Base-by-base conservation (phyloP, 352 stramenopile genomes). In the Saprolegnia parasitica region DNA sequence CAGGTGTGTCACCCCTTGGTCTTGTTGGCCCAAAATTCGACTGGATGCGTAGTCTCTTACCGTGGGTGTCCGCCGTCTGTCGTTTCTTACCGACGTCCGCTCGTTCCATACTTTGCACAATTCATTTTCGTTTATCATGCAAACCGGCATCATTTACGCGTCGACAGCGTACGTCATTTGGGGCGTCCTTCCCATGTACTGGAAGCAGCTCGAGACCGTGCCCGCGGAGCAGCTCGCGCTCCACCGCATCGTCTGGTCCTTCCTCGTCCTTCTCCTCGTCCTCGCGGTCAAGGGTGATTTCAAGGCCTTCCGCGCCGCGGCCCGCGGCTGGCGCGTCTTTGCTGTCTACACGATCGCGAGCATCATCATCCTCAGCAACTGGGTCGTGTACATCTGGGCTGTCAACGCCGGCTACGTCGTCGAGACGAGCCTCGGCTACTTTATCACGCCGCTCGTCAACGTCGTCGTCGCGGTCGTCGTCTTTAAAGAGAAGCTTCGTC, bases 171-270 rank as follows among this genome's bases (percentile, higher is more conserved):
- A n/a, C n/a, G n/a, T n/a, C 16, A 15, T 15, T 23, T 68, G 35
- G 24, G 61, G 61, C 40, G 23, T 68, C 6, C 15, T 18, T 6
- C 61, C 61, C 15, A 60, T 68, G 29, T 68, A 57, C 40, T 68
- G 39, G 39, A 68, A 68, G 49, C 61, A 68, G 29, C 49, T 68
- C 11, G n/a, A 29, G 16, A 24, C 16, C 13, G 61, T 68, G 20
- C 46, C 45, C 15, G 15, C 46, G 6, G 20, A 56, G 9, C 37
- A 68, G 29, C 20, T 68, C 24, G 16, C 32, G 0, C 6, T 13
- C 46, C 61, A 68, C 29, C 61, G 61, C 24, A 32, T 68, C 29
- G 61, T 68, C 26, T 68, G 61, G 61, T 68, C 61, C n/a, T 58
- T 68, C 10, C 24, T 57, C 10, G 11, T 68, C 5, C 45, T 68